phyloP scores from a whole-genome alignment of 805 yeast genomes.

The Zygoascus bituminiphila region DNA sequence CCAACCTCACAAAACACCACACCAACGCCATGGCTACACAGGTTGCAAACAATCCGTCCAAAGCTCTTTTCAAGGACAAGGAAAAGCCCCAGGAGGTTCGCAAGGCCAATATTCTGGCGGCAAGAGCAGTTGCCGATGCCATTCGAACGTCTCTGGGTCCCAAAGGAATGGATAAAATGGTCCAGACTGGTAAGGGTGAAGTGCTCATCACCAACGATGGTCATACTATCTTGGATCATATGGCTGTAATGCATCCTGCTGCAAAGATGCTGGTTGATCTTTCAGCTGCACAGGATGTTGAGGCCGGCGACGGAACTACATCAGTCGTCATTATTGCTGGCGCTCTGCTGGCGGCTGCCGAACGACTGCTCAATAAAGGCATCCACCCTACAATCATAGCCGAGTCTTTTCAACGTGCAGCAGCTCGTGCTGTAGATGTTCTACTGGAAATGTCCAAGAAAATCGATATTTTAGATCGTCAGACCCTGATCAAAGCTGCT shows the following conservation, averaged over 20 bases:
- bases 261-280: conserved; percentile 97
- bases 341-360: conserved; percentile 90
- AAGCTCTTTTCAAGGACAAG: conserved; percentile 59
- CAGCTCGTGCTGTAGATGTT: conserved; percentile 71
- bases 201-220: conserved; percentile 96
- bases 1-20: too few species aligned
- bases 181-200: conserved; percentile 83
- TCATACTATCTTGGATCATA: conserved; percentile 90
- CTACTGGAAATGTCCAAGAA: conserved; percentile 76
- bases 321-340: conserved; percentile 95
- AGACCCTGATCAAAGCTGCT: conserved; percentile 84
- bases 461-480: conserved; percentile 72
- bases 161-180: conserved; percentile 98
- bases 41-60: conserved; percentile 11
- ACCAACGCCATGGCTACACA: conserved; percentile 13
- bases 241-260: conserved; percentile 98
- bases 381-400: conserved; percentile 95
- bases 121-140: conserved; percentile 92
- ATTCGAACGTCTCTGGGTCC: conserved; percentile 95
- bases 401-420: conserved; percentile 87
- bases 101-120: conserved; percentile 80
- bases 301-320: conserved; percentile 99
- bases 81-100: conserved; percentile 96
- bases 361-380: conserved; percentile 72
- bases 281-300: conserved; percentile 95